Percentiles rank a stretch among this genome's conserved stretches.
phyloP scores from a whole-genome alignment of 345 rosid genomes.

The Populus deltoides region DNA sequence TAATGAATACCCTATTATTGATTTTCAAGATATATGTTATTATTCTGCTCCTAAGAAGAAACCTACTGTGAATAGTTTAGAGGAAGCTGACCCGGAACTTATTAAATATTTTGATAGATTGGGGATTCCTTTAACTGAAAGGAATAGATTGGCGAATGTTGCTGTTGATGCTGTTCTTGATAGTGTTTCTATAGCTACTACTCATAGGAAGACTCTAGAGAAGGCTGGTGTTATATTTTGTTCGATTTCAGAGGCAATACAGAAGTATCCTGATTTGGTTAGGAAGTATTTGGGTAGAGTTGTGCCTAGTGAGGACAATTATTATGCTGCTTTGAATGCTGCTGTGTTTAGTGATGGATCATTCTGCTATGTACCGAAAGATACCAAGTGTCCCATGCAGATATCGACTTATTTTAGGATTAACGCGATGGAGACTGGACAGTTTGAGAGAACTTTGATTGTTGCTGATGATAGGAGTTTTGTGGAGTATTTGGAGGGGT shows the following conservation, averaged over 20 bases:
- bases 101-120: conserved; percentile 68
- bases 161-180: conserved; percentile 94
- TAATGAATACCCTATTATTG: conserved; percentile 58
- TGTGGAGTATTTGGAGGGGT: conserved; percentile 94
- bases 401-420: conserved; percentile 90
- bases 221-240: conserved; percentile 87
- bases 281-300: conserved; percentile 81
- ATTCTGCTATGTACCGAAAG: conserved; percentile 74
- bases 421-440: conserved; percentile 87
- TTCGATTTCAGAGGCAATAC: conserved; percentile 81
- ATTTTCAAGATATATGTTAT: conserved; percentile 84
- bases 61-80: conserved; percentile 69
- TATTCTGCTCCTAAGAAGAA: conserved; percentile 91
- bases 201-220: conserved; percentile 68
- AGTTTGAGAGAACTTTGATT: conserved; percentile 94
- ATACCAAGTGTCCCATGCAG: conserved; percentile 83
- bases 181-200: conserved; percentile 86
- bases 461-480: conserved; percentile 89
- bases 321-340: conserved; percentile 74
- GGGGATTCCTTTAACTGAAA: conserved; percentile 71
- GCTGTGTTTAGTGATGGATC: conserved; percentile 97
- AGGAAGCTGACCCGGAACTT: conserved; percentile 85
- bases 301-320: conserved; percentile 86
- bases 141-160: conserved; percentile 75
- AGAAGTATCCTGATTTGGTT: conserved; percentile 71